Evolutionary conservation across 2,329 filamentous ascomycete genomes (phyloP).

Genomic region (Dactylellina parvicollis): DNA sequence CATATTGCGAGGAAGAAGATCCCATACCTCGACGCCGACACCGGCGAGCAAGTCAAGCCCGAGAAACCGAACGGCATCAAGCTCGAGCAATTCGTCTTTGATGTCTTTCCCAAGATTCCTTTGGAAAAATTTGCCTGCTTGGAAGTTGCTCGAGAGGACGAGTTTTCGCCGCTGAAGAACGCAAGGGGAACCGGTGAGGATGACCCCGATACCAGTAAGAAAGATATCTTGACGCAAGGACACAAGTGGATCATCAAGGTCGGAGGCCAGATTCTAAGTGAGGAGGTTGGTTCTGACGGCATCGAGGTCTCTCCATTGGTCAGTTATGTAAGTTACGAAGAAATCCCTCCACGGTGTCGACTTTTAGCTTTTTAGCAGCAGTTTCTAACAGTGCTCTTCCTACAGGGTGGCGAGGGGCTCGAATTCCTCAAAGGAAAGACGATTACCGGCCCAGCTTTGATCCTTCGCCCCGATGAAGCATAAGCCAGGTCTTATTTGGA

Average conservation of each 20-base stretch:
- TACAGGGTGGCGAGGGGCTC: constrained; percentile 71
- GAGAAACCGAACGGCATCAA: constrained; percentile 98
- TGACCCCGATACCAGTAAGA: constrained; percentile 90
- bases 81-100: constrained; percentile 98
- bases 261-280: constrained; percentile 77
- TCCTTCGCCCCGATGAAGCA: constrained; percentile 58
- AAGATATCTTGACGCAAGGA: constrained; percentile 89
- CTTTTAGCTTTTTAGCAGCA: neutral
- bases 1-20: constrained; percentile 99
- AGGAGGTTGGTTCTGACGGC: constrained; percentile 69
- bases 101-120: constrained; percentile 89
- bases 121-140: constrained; percentile 92
- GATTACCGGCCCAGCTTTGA: constrained; percentile 67
- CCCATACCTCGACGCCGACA: constrained; percentile 78
- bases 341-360: neutral
- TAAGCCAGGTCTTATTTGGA: neutral
- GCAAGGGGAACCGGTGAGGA: constrained; percentile 85
- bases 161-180: constrained; percentile 98
- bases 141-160: constrained; percentile 95
- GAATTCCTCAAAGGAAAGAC: constrained; percentile 68
- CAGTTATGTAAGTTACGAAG: constrained; percentile 82
- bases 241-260: constrained; percentile 83
- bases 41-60: constrained; percentile 84
- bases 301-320: constrained; percentile 92
- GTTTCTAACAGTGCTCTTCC: neutral